Percentiles rank a stretch among this genome's conserved stretches.
Conservation (phyloP, 495 filamentous ascomycete species). For the Chaetomidium leptoderma region DNA sequence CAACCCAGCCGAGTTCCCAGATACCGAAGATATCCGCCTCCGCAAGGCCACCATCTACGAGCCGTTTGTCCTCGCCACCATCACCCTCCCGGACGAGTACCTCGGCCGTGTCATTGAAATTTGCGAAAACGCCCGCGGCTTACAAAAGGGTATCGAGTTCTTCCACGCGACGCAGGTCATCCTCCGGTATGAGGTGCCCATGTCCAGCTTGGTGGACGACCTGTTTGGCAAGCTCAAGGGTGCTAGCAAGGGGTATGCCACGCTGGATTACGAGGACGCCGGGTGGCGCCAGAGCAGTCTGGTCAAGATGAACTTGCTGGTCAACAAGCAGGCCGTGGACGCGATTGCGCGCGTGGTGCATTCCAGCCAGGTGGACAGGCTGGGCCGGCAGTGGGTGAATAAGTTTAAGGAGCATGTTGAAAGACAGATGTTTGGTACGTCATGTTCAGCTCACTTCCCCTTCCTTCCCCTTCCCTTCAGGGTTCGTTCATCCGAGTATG, state of each 20-base stretch:
- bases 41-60: constrained; percentile 63
- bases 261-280: constrained; percentile 91
- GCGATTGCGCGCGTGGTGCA: constrained; percentile 91
- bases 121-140: constrained; percentile 83
- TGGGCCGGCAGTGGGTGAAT: constrained; percentile 81
- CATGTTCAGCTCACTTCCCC: neutral
- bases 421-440: constrained; percentile 72
- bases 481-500: neutral
- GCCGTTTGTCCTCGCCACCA: constrained; percentile 78
- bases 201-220: constrained; percentile 87
- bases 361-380: constrained; percentile 64
- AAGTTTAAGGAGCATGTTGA: constrained; percentile 98
- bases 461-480: neutral
- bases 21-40: constrained; percentile 55
- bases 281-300: constrained; percentile 77
- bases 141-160: constrained; percentile 79
- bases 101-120: constrained; percentile 91
- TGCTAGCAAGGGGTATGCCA: constrained; percentile 68
- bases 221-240: constrained; percentile 97
- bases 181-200: constrained; percentile 82
- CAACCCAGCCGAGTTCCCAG: constrained; percentile 84
- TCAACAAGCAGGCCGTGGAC: constrained; percentile 89
- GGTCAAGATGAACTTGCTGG: constrained; percentile 85
- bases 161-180: constrained; percentile 96
- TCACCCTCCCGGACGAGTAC: constrained; percentile 92